These are phyloP conservation scores for Scheffersomyces stambukii DNA, from an alignment of 1,139 yeast species.

Conservation along the genomic window DNA sequence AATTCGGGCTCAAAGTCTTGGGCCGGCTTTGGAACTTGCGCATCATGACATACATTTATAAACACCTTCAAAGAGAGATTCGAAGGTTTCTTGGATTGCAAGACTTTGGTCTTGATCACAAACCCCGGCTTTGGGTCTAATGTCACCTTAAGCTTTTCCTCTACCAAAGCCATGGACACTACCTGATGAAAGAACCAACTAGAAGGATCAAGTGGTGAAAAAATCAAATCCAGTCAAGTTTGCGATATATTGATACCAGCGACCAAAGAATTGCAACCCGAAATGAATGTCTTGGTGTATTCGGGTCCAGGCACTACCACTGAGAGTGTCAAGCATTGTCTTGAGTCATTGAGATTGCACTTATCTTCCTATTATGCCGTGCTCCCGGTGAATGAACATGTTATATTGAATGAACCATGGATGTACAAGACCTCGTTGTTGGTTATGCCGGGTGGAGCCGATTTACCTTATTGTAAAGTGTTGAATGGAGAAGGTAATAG, in stretches of 20 bases:
- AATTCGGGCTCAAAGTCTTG: conserved; percentile 50
- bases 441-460: conserved; percentile 97
- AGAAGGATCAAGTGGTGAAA: too few relatives aligned
- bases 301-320: conserved; percentile 86
- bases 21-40: conserved; percentile 52
- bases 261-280: conserved; percentile 4
- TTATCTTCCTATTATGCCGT: conserved; percentile 92
- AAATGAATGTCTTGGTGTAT: conserved; percentile 78
- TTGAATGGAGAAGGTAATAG: conserved; percentile 68
- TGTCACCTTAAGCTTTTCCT: conserved; percentile 16
- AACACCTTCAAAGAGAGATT: conserved; percentile 60
- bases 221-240: conserved; percentile 5
- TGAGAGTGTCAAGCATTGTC: conserved; percentile 79
- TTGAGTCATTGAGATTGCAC: conserved; percentile 67
- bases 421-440: conserved; percentile 67
- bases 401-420: conserved; percentile 85
- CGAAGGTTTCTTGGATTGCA: conserved; percentile 24
- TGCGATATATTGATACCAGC: neutral
- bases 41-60: conserved; percentile 68
- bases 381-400: conserved; percentile 58
- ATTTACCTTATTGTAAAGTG: conserved; percentile 71
- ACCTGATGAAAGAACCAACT: too few relatives aligned
- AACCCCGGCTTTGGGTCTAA: conserved; percentile 54
- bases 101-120: conserved; percentile 58
- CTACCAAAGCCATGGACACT: conserved; percentile 12